Conservation (phyloP, 129 eudicot genomes). For the Gnaphalium uliginosum region DNA sequence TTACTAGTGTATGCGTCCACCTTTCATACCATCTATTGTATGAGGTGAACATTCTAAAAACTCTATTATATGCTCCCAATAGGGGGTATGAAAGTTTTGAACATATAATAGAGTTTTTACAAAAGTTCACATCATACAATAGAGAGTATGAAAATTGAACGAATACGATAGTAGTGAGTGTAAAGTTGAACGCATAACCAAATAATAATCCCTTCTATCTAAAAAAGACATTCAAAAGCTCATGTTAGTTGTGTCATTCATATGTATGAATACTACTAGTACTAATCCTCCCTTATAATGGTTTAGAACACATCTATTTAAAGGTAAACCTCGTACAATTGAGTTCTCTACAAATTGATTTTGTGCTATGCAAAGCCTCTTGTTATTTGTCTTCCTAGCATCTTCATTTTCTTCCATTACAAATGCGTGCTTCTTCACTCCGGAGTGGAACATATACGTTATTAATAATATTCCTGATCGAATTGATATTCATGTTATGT, state of each 20-base stretch:
- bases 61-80: too few relatives aligned
- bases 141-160: too few relatives aligned
- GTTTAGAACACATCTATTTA: neutral
- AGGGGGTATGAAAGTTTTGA: too few relatives aligned
- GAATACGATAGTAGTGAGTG: too few relatives aligned
- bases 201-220: too few relatives aligned
- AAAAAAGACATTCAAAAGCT: neutral
- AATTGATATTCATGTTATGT: slow-evolving; percentile 23
- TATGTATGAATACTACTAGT: slow-evolving; percentile 4
- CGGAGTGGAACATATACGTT: slow-evolving; percentile 27
- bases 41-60: too few relatives aligned
- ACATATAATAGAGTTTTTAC: too few relatives aligned
- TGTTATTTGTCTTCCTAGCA: slow-evolving; percentile 18
- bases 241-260: slow-evolving; percentile 24
- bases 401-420: slow-evolving; percentile 21
- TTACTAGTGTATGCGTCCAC: too few relatives aligned
- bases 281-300: neutral
- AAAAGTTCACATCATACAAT: too few relatives aligned
- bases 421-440: slow-evolving; percentile 32
- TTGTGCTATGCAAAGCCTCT: slow-evolving; percentile 20
- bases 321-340: neutral
- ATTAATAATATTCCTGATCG: slow-evolving; percentile 8
- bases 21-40: too few relatives aligned
- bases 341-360: neutral
- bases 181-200: too few relatives aligned